Evolutionary conservation across 2,329 filamentous ascomycete genomes (phyloP).

Genomic region (Exophiala mesophila): DNA sequence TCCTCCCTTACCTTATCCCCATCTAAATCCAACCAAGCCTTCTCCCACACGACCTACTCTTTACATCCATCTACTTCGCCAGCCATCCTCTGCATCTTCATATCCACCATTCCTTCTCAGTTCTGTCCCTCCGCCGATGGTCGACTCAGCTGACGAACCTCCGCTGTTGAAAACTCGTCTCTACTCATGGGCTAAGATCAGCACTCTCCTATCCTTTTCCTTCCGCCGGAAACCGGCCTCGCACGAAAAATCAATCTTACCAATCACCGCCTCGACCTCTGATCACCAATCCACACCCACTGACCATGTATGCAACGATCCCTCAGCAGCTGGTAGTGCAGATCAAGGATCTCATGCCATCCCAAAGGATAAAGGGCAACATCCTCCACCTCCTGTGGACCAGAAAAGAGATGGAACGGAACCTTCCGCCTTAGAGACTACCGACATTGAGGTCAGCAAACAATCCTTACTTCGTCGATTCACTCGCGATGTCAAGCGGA

Average conservation of each 20-base stretch:
- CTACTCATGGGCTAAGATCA: slow-evolving; percentile 43
- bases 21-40: slow-evolving; percentile 8
- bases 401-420: slow-evolving; percentile 48
- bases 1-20: slow-evolving; percentile 6
- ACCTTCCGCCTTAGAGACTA: slow-evolving; percentile 47
- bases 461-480: slow-evolving; percentile 47
- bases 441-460: slow-evolving; percentile 28
- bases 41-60: slow-evolving; percentile 23
- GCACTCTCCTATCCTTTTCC: slow-evolving; percentile 36
- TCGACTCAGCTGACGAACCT: slow-evolving; percentile 50
- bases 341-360: slow-evolving; percentile 11
- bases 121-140: slow-evolving; percentile 41
- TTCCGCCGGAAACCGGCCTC: slow-evolving; percentile 15
- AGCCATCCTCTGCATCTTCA: too few relatives aligned
- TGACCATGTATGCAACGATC: slow-evolving; percentile 26
- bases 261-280: slow-evolving; percentile 18
- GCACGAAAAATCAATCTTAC: slow-evolving; percentile 6
- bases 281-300: slow-evolving; percentile 23
- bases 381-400: slow-evolving; percentile 39
- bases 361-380: slow-evolving; percentile 22
- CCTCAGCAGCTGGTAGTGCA: slow-evolving; percentile 20
- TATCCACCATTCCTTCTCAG: slow-evolving; percentile 17
- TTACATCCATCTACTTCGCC: slow-evolving; percentile 12
- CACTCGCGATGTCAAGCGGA: slow-evolving; percentile 51
- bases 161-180: slow-evolving; percentile 46